These are phyloP conservation scores for Agarophyton chilense DNA, from an alignment of 23 red algal species.

Conservation along the genomic window DNA sequence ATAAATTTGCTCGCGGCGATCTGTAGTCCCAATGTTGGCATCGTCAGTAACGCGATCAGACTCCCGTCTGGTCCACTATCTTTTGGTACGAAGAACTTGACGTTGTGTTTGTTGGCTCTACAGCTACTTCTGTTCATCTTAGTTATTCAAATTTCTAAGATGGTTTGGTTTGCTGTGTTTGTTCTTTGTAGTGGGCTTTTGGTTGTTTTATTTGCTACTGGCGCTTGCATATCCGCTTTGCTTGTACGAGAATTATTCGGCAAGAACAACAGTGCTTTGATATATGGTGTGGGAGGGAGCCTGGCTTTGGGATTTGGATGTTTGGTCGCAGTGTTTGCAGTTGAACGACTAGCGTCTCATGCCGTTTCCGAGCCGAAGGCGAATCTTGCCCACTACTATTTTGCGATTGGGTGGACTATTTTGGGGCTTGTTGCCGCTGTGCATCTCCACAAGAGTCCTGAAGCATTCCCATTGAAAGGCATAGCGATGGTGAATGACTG, in stretches of 20 bases:
- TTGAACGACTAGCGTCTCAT: neutral
- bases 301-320: constrained; percentile 38
- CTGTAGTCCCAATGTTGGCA: neutral
- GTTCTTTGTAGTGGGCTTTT: neutral
- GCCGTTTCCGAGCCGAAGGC: neutral
- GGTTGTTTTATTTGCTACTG: constrained; percentile 26
- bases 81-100: neutral
- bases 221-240: neutral
- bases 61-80: neutral
- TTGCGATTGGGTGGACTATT: neutral
- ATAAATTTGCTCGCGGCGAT: neutral
- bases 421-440: neutral
- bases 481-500: neutral
- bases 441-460: neutral
- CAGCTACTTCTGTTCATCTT: constrained; percentile 5
- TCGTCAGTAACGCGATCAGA: neutral
- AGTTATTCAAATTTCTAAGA: constrained; percentile 3
- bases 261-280: constrained; percentile 15
- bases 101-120: neutral
- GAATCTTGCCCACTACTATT: neutral
- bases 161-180: constrained; percentile 20
- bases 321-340: neutral
- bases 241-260: constrained; percentile 21
- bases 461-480: neutral
- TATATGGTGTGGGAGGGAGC: constrained; percentile 40